phyloP scores from a whole-genome alignment of 1,139 yeast genomes.

The Blastobotrys arbuscula region DNA sequence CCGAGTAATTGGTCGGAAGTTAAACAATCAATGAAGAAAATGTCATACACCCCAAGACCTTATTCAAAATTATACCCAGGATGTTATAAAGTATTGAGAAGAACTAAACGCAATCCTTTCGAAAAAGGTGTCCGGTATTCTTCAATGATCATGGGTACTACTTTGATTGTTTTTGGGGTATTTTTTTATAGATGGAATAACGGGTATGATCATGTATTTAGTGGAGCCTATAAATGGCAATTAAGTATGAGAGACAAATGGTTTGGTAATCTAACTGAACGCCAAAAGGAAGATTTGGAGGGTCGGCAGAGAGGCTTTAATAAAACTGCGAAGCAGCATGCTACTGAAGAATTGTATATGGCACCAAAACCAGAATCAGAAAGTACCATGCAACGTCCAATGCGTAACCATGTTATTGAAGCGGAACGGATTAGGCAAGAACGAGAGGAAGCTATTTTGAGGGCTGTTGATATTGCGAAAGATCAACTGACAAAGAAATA shows the following conservation, averaged over 20 bases:
- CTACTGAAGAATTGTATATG: conserved; percentile 14
- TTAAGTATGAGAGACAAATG: conserved; percentile 49
- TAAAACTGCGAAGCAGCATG: conserved; percentile 15
- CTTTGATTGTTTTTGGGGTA: conserved; percentile 39
- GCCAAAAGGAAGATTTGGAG: conserved; percentile 59
- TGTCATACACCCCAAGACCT: conserved; percentile 79
- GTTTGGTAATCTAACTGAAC: conserved; percentile 48
- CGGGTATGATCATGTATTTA: conserved; percentile 69
- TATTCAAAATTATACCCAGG: conserved; percentile 70
- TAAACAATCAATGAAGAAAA: conserved; percentile 63
- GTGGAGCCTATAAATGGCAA: conserved; percentile 60
- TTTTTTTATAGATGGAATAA: conserved; percentile 84
- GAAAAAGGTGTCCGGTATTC: conserved; percentile 39
- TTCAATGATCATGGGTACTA: conserved; percentile 23
- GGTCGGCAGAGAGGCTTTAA: conserved; percentile 35
- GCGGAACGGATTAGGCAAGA: conserved; percentile 69
- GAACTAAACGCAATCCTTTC: conserved; percentile 51
- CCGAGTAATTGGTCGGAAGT: conserved; percentile 67
- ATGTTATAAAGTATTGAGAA: conserved; percentile 64
- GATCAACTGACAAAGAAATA: conserved; percentile 13
- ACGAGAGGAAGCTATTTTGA: conserved; percentile 58
- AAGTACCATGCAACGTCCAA: conserved; percentile 58
- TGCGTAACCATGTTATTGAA: conserved; percentile 65
- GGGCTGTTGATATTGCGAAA: conserved; percentile 48
- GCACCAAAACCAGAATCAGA: conserved; percentile 15